phyloP scores from a whole-genome alignment of 2,329 filamentous ascomycete species.

The Trichoderma hamatum region DNA sequence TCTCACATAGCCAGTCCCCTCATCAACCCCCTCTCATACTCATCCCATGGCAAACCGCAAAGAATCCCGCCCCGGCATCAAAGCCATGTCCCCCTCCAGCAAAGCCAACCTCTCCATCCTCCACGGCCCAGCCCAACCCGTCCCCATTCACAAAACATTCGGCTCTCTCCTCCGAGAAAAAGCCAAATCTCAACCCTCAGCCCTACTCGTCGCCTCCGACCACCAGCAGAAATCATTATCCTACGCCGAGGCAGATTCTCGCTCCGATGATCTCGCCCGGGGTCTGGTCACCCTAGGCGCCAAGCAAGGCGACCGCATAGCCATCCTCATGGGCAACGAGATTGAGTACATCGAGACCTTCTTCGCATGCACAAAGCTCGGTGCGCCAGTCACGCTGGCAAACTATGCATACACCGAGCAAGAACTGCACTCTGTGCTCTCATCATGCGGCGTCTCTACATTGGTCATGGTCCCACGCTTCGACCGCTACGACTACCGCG shows the following conservation, averaged over 20 bases:
- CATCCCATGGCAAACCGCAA: not conserved
- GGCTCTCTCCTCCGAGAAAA: not conserved
- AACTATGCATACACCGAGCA: constrained; percentile 2
- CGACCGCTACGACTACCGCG: constrained; percentile 4
- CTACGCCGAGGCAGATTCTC: not conserved
- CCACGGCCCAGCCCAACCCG: constrained; percentile 9
- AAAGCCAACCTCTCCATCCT: constrained; percentile 15
- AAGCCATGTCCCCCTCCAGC: not conserved
- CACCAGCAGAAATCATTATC: constrained; percentile 7
- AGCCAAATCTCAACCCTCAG: not conserved
- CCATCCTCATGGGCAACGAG: constrained; percentile 22
- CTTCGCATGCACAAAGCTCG: constrained; percentile 5
- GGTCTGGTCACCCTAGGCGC: not conserved
- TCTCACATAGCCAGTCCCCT: not conserved
- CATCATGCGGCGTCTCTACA: not conserved
- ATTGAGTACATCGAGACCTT: constrained; percentile 8
- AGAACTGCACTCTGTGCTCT: constrained; percentile 4
- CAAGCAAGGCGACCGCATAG: constrained; percentile 2
- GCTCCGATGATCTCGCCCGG: constrained; percentile 11
- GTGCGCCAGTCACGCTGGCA: not conserved
- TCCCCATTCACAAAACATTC: constrained; percentile 4
- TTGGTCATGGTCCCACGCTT: constrained; percentile 9
- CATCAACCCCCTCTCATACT: too few species aligned
- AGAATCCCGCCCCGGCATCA: not conserved
- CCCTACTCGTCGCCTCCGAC: constrained; percentile 5